These are phyloP conservation scores for Suhomyces choctaworum DNA, from an alignment of 1,139 yeast genomes.

Conservation along the genomic window DNA sequence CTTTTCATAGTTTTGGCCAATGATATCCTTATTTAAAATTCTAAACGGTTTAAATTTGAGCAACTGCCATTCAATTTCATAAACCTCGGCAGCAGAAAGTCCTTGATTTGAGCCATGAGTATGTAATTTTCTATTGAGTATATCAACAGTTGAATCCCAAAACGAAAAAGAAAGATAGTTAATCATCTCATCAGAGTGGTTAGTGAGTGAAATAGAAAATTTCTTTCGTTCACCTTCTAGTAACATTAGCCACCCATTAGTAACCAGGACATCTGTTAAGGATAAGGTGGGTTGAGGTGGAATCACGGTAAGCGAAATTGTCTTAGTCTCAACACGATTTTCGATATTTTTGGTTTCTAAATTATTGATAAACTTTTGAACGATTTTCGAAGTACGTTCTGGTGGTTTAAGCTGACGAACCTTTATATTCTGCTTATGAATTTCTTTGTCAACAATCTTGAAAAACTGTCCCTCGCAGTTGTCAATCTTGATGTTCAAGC, in stretches of 20 bases:
- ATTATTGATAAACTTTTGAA: constrained; percentile 23
- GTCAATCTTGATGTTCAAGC: constrained; percentile 32
- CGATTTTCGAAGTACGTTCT: constrained; percentile 3
- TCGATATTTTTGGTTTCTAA: constrained; percentile 21
- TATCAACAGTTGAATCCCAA: constrained; percentile 73
- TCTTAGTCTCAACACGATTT: constrained; percentile 22
- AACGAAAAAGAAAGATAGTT: constrained; percentile 62
- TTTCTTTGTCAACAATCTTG: constrained; percentile 31
- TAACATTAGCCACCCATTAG: constrained; percentile 73
- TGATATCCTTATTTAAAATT: constrained; percentile 41
- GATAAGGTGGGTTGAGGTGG: constrained; percentile 68
- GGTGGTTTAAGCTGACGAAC: constrained; percentile 2
- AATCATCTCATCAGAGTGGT: constrained; percentile 56
- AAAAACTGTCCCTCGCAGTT: constrained; percentile 35
- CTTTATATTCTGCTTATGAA: constrained; percentile 17
- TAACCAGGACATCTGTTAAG: constrained; percentile 52
- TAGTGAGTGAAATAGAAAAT: constrained; percentile 55
- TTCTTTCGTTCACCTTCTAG: constrained; percentile 70
- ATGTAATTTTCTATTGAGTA: constrained; percentile 45
- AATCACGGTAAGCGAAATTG: constrained; percentile 43
- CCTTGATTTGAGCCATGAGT: constrained; percentile 29
- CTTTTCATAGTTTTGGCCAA: constrained; percentile 33
- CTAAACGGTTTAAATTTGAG: constrained; percentile 58
- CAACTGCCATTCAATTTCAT: constrained; percentile 74
- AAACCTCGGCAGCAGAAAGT: constrained; percentile 59